Evolutionary conservation across 202 grass and related monocot species (phyloP).

Genomic region (Eragrostis tef): DNA sequence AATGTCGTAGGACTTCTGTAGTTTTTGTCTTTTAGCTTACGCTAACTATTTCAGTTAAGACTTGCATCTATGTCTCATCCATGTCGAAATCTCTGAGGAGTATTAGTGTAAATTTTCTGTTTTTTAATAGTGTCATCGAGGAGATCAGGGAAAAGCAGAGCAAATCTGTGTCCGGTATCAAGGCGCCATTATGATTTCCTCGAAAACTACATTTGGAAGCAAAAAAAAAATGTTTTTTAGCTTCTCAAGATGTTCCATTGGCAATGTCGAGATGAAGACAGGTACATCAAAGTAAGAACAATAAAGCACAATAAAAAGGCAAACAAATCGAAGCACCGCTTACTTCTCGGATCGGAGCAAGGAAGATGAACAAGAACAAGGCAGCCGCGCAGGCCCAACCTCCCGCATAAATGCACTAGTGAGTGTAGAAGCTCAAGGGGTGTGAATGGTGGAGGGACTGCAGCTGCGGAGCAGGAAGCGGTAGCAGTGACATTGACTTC

Average conservation of each 20-base stretch:
- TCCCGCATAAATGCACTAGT: not conserved
- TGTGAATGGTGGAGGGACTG: slow-evolving; percentile 17
- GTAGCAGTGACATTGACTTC: slow-evolving; percentile 43
- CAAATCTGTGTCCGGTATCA: slow-evolving; percentile 21
- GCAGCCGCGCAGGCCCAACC: not conserved
- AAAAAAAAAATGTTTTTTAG: not conserved
- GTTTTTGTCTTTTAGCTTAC: no score
- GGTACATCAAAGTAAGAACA: slow-evolving; percentile 39
- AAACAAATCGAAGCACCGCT: slow-evolving; percentile 19
- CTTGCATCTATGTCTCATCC: not conserved
- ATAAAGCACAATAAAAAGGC: not conserved
- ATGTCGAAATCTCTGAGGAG: not conserved
- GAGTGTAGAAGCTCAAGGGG: slow-evolving; percentile 20
- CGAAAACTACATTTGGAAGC: not conserved
- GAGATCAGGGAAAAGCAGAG: no score
- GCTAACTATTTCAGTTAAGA: no score
- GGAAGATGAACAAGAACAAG: not conserved
- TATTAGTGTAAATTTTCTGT: no score
- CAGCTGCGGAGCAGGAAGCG: slow-evolving; percentile 23
- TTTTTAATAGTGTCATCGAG: no score
- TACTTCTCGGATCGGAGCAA: slow-evolving; percentile 47
- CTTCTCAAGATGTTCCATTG: slow-evolving; percentile 45
- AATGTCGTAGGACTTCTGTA: no score
- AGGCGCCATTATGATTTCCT: slow-evolving; percentile 20
- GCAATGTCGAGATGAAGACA: slow-evolving; percentile 41